phyloP scores from a whole-genome alignment of 768 basidiomycete genomes.

The Phanerochaete sordida region DNA sequence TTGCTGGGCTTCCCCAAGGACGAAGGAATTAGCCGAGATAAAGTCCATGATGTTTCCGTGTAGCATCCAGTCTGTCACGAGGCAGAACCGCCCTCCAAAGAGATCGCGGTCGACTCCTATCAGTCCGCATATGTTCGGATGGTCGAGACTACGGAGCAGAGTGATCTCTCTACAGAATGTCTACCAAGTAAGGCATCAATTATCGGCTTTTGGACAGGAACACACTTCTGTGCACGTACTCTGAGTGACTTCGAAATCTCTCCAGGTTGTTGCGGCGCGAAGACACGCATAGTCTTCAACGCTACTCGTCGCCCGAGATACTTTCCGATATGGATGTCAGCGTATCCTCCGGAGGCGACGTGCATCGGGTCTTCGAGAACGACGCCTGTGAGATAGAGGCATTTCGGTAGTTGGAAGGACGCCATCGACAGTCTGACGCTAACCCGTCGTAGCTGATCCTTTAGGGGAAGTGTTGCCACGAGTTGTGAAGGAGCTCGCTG shows the following conservation, averaged over 20 bases:
- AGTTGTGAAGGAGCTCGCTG: no score
- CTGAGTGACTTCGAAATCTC: neutral
- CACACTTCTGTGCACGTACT: no score
- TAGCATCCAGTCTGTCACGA: constrained; percentile 6
- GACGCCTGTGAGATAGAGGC: neutral
- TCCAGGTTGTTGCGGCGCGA: no score
- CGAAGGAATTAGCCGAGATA: neutral
- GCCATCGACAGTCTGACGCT: neutral
- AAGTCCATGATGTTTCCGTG: constrained; percentile 8
- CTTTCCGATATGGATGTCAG: neutral
- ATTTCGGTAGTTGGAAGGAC: neutral
- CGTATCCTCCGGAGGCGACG: neutral
- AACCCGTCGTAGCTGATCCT: neutral
- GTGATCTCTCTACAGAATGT: neutral
- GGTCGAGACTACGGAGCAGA: neutral
- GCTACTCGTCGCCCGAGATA: neutral
- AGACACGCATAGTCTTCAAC: neutral
- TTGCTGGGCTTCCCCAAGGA: neutral
- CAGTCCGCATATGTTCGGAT: neutral
- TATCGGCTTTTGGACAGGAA: no score
- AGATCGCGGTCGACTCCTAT: neutral
- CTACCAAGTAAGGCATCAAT: no score
- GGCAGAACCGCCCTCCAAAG: neutral
- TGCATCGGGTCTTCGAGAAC: neutral
- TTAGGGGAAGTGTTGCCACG: neutral